Conservation (phyloP, 2,329 filamentous ascomycete genomes). For the Periconia digitata region DNA sequence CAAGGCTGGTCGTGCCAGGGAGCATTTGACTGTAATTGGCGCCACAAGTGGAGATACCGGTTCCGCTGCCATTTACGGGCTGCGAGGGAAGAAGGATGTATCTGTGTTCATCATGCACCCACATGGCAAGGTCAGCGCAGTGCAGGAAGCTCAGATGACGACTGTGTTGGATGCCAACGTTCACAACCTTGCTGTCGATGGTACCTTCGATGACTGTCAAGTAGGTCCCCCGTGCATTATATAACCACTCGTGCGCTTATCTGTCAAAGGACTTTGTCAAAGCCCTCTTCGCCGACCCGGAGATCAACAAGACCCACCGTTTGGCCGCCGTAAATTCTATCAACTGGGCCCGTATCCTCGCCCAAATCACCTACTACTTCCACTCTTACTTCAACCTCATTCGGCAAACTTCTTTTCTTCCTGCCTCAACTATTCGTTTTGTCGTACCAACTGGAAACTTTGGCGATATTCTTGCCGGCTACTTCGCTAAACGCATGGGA, state of each 20-base stretch:
- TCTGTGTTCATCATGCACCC: constrained; percentile 95
- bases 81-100: constrained; percentile 94
- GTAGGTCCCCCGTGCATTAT: constrained; percentile 42
- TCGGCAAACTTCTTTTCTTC: constrained; percentile 60
- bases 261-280: constrained; percentile 80
- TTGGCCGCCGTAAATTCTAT: constrained; percentile 96
- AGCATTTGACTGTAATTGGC: constrained; percentile 45
- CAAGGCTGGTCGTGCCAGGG: constrained; percentile 66
- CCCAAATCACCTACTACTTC: constrained; percentile 98
- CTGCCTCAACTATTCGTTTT: constrained; percentile 70
- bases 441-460: constrained; percentile 97
- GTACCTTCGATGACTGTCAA: constrained; percentile 96
- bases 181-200: constrained; percentile 85
- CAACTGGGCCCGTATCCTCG: constrained; percentile 92
- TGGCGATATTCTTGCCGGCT: constrained; percentile 89
- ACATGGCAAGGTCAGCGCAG: constrained; percentile 83
- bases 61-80: constrained; percentile 92
- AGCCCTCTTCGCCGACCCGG: constrained; percentile 81
- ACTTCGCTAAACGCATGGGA: constrained; percentile 89
- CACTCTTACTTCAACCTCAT: constrained; percentile 85
- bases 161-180: constrained; percentile 89
- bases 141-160: constrained; percentile 97
- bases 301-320: constrained; percentile 79
- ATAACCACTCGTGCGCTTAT: constrained; percentile 18
- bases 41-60: constrained; percentile 65